Conservation (phyloP, 768 basidiomycete species). For the Russula vinacea region DNA sequence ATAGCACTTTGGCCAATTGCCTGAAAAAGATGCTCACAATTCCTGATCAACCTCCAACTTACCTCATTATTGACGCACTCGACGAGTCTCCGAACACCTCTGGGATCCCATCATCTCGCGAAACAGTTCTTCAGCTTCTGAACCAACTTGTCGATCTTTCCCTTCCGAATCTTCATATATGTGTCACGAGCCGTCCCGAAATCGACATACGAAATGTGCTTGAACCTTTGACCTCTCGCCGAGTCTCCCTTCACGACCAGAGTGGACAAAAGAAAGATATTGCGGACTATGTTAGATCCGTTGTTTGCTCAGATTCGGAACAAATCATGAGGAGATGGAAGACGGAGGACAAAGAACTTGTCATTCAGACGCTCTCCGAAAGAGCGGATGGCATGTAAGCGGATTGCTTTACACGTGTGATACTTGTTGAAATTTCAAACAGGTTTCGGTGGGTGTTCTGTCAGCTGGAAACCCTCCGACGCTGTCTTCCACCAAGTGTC, state of each 20-base stretch:
- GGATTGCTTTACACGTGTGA: not conserved
- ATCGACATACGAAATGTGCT: not conserved
- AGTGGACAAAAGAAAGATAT: not conserved
- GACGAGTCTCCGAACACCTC: not conserved
- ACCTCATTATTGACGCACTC: constrained; percentile 3
- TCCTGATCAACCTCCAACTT: not conserved
- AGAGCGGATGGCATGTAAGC: not conserved
- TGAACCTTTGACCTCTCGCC: not conserved
- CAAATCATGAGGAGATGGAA: not conserved
- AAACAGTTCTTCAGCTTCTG: not conserved
- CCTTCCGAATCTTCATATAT: not conserved
- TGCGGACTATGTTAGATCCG: not conserved
- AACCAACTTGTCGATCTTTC: not conserved
- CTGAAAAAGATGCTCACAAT: not conserved
- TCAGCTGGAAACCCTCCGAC: not conserved
- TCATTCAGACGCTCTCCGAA: not conserved
- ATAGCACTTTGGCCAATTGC: not conserved
- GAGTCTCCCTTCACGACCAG: not conserved
- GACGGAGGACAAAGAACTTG: not conserved
- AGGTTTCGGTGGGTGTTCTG: not conserved
- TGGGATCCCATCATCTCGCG: constrained; percentile 2
- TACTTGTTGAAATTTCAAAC: not conserved
- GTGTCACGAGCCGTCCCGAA: not conserved
- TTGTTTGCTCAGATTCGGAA: not conserved
- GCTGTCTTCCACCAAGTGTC: not conserved